A percentile compares a stretch with the other conserved stretches of the same genome.
Evolutionary conservation across 2,329 filamentous ascomycete species (phyloP).

Genomic region (Botrytis cinerea): DNA sequence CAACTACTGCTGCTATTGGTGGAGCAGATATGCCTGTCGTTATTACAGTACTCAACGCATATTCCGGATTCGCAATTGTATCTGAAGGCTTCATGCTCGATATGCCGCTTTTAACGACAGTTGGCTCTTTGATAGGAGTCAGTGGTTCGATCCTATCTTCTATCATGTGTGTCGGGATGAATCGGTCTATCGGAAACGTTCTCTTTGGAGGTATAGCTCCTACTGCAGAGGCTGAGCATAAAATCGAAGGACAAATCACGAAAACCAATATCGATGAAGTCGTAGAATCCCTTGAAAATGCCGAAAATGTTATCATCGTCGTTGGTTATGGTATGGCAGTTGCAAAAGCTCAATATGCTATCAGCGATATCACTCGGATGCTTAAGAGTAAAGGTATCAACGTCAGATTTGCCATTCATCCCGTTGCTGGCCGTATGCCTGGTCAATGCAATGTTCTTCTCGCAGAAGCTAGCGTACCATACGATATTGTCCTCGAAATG

Average conservation of each 20-base stretch:
- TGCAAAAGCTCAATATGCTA: conserved; percentile 88
- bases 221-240: conserved; percentile 62
- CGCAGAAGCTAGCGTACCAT: conserved; percentile 84
- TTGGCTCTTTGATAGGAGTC: conserved; percentile 84
- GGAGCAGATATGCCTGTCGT: conserved; percentile 95
- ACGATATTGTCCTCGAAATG: conserved; percentile 93
- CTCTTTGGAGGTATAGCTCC: conserved; percentile 80
- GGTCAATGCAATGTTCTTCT: conserved; percentile 91
- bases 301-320: conserved; percentile 79
- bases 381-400: conserved; percentile 75
- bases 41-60: conserved; percentile 87
- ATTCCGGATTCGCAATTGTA: conserved; percentile 86
- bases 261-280: conserved; percentile 80
- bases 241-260: conserved; percentile 78
- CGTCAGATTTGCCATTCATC: conserved; percentile 87
- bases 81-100: conserved; percentile 92
- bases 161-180: conserved; percentile 89
- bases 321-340: conserved; percentile 95
- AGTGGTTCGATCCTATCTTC: conserved; percentile 88
- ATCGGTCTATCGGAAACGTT: conserved; percentile 84
- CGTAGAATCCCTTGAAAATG: conserved; percentile 71
- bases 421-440: conserved; percentile 88
- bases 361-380: conserved; percentile 76
- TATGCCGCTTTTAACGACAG: conserved; percentile 80
- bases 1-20: conserved; percentile 84